A percentile compares a stretch with the other conserved stretches of the same genome.
Evolutionary conservation across 495 filamentous ascomycete genomes (phyloP).

Genomic region (Cladorrhinum samala): DNA sequence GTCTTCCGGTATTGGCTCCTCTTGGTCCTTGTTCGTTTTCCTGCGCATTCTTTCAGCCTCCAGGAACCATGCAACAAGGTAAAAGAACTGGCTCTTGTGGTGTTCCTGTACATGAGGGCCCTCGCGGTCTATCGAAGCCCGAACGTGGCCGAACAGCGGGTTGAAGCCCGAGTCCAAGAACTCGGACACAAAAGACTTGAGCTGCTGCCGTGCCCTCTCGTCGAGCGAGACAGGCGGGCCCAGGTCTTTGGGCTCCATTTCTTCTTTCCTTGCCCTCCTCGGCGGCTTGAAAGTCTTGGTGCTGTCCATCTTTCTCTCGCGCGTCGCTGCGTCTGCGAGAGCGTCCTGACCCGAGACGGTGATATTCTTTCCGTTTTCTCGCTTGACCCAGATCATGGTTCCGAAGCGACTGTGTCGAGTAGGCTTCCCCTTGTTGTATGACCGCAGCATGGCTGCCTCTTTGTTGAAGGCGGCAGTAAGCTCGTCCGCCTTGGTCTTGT

Average conservation of each 20-base stretch:
- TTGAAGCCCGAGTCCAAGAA: slow-evolving; percentile 96
- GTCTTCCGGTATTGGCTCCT: slow-evolving; percentile 33
- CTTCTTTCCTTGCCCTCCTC: slow-evolving; percentile 53
- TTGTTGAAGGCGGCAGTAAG: slow-evolving; percentile 65
- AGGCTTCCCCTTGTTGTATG: slow-evolving; percentile 72
- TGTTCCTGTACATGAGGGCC: slow-evolving; percentile 69
- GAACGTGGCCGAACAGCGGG: slow-evolving; percentile 78
- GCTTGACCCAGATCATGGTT: slow-evolving; percentile 95
- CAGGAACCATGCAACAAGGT: slow-evolving; percentile 89
- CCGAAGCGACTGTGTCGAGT: slow-evolving; percentile 92
- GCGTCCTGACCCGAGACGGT: slow-evolving; percentile 85
- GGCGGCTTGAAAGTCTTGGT: slow-evolving; percentile 88
- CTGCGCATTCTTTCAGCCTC: slow-evolving; percentile 78
- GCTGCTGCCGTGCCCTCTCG: slow-evolving; percentile 58
- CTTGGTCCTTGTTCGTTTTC: slow-evolving; percentile 44
- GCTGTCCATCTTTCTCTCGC: slow-evolving; percentile 81
- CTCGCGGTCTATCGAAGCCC: slow-evolving; percentile 87
- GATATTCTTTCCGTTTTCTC: slow-evolving; percentile 71
- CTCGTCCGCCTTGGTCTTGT: slow-evolving; percentile 62
- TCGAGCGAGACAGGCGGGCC: slow-evolving; percentile 65
- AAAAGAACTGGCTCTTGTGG: slow-evolving; percentile 83
- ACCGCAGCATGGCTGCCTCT: slow-evolving; percentile 72
- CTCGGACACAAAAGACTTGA: slow-evolving; percentile 81
- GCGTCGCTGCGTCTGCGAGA: slow-evolving; percentile 64
- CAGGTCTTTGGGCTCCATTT: slow-evolving; percentile 66